Base-by-base conservation (phyloP, 371 early-diverging fungal genomes). In the Lichtheimia hyalospora region DNA sequence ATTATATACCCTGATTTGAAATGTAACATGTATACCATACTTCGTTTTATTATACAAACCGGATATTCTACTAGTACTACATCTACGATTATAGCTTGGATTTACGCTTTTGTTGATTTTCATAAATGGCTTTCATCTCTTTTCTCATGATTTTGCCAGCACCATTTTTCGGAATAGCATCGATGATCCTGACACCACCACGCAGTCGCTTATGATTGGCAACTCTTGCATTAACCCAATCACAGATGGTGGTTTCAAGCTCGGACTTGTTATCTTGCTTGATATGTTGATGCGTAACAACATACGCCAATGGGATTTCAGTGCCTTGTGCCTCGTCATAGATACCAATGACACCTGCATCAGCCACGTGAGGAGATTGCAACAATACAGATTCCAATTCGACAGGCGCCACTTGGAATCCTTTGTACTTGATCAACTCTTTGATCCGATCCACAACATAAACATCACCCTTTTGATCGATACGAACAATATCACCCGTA, bases 401-500 rank as follows among this genome's bases (percentile, higher is more conserved):
- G 5, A 79, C 84, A 7, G 86, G 91, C 0, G 90, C 86, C 0
- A 92, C 86, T 62, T 92, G 91, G 72, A 84, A 89, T 1, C 91
- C 91, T 52, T 90, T 90, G 73, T 82, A 89, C 67, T 79, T 86
- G 62, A 92, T 90, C 49, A 92, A 64, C 63, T 92, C 92, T 64
- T 92, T 92, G 48, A 87, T 71, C 13, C 92, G 84, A 56, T 90
- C 91, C 6, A 85, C 80, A 12, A 90, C 79, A 55, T 67, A 86
- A 57, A 89, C 85, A 0, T 82, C 81, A 18, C 66, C 56, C 3
- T 84, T 46, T 13, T 66, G 56, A 60, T 88, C 85, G 10, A 81
- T 78, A 18, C 78, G 67, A 1, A 83, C 93, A 20, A 95, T 70
- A 61, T 96, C 96, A 23, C 94, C 95, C 0, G 92, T 93, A 49